Evolutionary conservation across 208 protist genomes (phyloP).

Genomic region (Trypanosoma boissoni): DNA sequence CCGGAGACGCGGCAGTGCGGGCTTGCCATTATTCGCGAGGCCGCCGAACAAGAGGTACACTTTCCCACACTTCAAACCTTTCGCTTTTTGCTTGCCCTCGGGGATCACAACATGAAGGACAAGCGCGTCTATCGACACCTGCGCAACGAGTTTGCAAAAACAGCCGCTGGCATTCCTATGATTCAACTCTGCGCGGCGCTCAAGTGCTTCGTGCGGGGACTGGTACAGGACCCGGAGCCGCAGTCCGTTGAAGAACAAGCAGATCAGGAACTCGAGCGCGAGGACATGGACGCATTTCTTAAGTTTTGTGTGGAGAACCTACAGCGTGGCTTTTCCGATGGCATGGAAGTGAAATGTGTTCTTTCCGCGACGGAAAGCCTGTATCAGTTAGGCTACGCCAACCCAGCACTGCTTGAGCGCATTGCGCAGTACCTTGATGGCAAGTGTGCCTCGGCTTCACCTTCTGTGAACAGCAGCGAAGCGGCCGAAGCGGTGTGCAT

Average conservation of each 20-base stretch:
- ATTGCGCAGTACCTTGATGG: slow-evolving; percentile 47
- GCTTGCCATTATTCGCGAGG: slow-evolving; percentile 51
- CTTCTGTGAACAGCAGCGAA: slow-evolving; percentile 34
- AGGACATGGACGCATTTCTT: slow-evolving; percentile 40
- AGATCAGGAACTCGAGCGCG: slow-evolving; percentile 28
- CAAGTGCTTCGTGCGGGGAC: slow-evolving; percentile 47
- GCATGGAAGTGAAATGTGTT: slow-evolving; percentile 45
- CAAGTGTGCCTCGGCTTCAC: slow-evolving; percentile 22
- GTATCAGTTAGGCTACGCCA: slow-evolving; percentile 45
- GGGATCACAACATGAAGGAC: slow-evolving; percentile 50
- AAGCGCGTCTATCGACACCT: slow-evolving; percentile 46
- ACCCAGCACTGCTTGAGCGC: slow-evolving; percentile 42
- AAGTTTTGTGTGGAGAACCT: slow-evolving; percentile 56
- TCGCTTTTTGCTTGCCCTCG: slow-evolving; percentile 66
- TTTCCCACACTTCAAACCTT: slow-evolving; percentile 74
- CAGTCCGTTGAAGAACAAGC: slow-evolving; percentile 20
- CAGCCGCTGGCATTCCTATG: slow-evolving; percentile 61
- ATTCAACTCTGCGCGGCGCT: slow-evolving; percentile 77
- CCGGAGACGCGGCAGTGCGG: slow-evolving; percentile 34
- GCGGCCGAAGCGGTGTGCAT: slow-evolving; percentile 39
- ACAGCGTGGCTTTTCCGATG: slow-evolving; percentile 37
- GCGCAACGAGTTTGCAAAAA: slow-evolving; percentile 69
- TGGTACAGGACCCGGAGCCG: slow-evolving; percentile 15
- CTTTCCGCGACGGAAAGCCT: slow-evolving; percentile 43
- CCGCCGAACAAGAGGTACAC: slow-evolving; percentile 42